Conservation (phyloP, 257 asterid genomes). For the Salvia rosmarinus region DNA sequence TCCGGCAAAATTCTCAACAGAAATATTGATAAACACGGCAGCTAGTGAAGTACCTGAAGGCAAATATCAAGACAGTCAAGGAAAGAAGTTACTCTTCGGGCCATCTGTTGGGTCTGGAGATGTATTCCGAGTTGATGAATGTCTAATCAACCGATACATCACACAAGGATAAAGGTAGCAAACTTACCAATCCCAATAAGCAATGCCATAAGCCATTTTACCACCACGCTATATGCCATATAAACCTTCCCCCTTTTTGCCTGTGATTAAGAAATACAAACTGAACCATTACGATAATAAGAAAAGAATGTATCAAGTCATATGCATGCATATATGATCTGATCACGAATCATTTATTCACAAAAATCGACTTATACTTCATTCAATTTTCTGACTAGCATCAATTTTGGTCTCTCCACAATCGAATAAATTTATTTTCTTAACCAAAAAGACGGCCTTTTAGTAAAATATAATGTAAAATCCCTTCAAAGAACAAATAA, state of each 20-base stretch:
- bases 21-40: conserved; percentile 93
- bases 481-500: no score
- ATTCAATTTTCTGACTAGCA: conserved; percentile 22
- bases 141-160: neutral
- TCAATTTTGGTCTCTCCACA: neutral
- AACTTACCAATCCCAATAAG: conserved; percentile 94
- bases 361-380: conserved; percentile 15
- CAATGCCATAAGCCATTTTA: conserved; percentile 89
- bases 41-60: conserved; percentile 90
- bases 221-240: conserved; percentile 71
- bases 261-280: conserved; percentile 51
- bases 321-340: neutral
- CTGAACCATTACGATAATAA: conserved; percentile 27
- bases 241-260: conserved; percentile 84
- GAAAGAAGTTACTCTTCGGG: conserved; percentile 20
- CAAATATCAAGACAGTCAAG: conserved; percentile 29
- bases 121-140: neutral
- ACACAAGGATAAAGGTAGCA: neutral
- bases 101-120: neutral
- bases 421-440: neutral
- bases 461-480: neutral
- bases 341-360: conserved; percentile 12
- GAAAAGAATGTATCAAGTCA: conserved; percentile 11
- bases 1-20: conserved; percentile 99
- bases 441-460: neutral